Base-by-base conservation (phyloP, 176 grass and related monocot species). In the Calamus simplicifolius region DNA sequence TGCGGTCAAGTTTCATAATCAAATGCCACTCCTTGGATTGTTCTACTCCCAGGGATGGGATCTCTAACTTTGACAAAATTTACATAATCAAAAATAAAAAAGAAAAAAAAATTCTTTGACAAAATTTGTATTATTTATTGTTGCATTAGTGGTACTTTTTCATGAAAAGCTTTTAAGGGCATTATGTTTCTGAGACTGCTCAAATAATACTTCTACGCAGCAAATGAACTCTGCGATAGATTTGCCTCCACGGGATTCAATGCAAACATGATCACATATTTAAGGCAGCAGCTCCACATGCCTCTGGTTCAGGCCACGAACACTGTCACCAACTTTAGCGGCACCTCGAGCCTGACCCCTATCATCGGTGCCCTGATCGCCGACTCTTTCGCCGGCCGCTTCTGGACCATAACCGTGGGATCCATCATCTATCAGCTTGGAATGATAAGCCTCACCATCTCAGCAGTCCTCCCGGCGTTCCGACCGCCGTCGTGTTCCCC, bases 261-360 rank as follows among this genome's bases (percentile, higher is more conserved):
- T 16, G 62, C 90, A 17, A 95, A 95, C 76, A 79, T 89, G 82
- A 89, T 95, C 69, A 73, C 85, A 6, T 95, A 95, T 70, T 71
- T 95, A 28, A 89, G 82, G 14, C 82, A 84, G 29, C 77, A 86
- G 73, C 71, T 89, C 49, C 82, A 89, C 68, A 74, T 89, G 59
- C 85, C 79, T 0, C 62, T 95, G n/a, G 85, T 89, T 0, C 57
- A 89, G 66, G 90, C 85, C 26, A 83, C 85, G 49, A 95, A 89
- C 73, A 78, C 54, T 4, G 67, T 95, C 64, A 81, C 76, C 31
- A 86, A 83, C 70, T 81, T 79, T 58, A 50, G 68, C 49, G 90
- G 90, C 73, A 89, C 85, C 0, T 50, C 90, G 3, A 81, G 78
- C 71, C 63, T 95, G 13, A 95, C 86, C 3, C 90, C 90, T 16